Evolutionary conservation across 2,329 filamentous ascomycete species (phyloP).

Genomic region (Juglanconis oblonga): DNA sequence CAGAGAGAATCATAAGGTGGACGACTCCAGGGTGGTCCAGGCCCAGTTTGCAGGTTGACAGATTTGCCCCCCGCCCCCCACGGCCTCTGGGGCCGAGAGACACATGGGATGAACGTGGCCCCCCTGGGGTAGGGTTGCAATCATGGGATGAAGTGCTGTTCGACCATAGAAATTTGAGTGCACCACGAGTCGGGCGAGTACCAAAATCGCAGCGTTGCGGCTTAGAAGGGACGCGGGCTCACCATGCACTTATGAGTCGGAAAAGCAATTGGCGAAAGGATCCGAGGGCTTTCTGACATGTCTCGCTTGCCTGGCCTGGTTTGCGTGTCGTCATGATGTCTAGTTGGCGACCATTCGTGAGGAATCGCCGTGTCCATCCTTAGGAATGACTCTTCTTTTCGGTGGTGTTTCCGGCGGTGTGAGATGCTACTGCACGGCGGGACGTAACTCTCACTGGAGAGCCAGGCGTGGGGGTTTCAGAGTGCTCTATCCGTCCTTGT

Average conservation of each 20-base stretch:
- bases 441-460: background rate
- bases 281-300: background rate
- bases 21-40: background rate
- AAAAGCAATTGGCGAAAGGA: background rate
- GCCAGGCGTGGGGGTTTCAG: constrained; percentile 2
- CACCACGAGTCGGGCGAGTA: background rate
- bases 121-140: background rate
- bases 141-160: background rate
- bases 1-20: constrained; percentile 2
- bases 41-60: background rate
- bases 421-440: constrained; percentile 8
- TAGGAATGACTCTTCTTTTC: background rate
- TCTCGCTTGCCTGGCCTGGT: background rate
- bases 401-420: constrained; percentile 13
- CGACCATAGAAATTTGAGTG: background rate
- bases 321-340: background rate
- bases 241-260: too few relatives aligned
- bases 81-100: background rate
- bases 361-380: background rate
- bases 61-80: background rate
- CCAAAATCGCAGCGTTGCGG: background rate
- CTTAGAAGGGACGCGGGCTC: background rate
- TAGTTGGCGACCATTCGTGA: background rate
- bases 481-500: background rate
- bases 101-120: background rate